A percentile compares a stretch with the other conserved stretches of the same genome.
Conservation (phyloP, 768 basidiomycete species). For the Mycena vitilis region DNA sequence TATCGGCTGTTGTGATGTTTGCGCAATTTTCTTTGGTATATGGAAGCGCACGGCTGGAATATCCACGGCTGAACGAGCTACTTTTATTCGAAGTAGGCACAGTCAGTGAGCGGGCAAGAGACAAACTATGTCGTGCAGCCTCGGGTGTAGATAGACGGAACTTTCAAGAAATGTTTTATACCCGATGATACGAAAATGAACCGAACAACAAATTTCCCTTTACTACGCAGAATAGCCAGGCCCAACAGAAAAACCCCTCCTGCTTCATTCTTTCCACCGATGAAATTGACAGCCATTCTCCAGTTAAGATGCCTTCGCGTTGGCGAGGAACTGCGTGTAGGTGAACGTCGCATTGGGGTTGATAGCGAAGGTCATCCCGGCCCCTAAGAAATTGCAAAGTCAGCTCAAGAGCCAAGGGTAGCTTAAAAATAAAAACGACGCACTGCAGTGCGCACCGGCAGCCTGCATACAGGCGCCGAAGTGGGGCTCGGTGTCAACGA, state of each 20-base stretch:
- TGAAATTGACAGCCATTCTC: neutral
- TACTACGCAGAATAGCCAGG: too few species aligned
- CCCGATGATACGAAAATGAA: too few species aligned
- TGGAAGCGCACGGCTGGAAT: too few species aligned
- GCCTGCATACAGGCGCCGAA: conserved; percentile 39
- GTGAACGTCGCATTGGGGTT: neutral
- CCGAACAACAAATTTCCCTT: too few species aligned
- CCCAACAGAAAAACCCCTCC: neutral
- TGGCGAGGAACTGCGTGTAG: neutral
- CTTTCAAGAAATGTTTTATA: too few species aligned
- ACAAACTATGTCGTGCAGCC: too few species aligned
- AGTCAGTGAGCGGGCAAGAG: too few species aligned
- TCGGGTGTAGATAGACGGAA: too few species aligned
- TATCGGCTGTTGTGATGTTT: too few species aligned
- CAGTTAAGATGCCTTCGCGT: neutral
- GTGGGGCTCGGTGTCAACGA: conserved; percentile 32
- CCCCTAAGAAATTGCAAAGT: neutral
- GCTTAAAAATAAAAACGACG: neutral
- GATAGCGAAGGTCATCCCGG: neutral
- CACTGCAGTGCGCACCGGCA: conserved; percentile 18
- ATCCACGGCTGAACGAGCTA: too few species aligned
- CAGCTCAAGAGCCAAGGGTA: neutral
- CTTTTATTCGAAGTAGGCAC: too few species aligned
- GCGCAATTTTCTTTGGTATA: too few species aligned
- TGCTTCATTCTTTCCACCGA: neutral